phyloP scores from a whole-genome alignment of 306 rosid genomes.

The Pachyrhizus erosus region DNA sequence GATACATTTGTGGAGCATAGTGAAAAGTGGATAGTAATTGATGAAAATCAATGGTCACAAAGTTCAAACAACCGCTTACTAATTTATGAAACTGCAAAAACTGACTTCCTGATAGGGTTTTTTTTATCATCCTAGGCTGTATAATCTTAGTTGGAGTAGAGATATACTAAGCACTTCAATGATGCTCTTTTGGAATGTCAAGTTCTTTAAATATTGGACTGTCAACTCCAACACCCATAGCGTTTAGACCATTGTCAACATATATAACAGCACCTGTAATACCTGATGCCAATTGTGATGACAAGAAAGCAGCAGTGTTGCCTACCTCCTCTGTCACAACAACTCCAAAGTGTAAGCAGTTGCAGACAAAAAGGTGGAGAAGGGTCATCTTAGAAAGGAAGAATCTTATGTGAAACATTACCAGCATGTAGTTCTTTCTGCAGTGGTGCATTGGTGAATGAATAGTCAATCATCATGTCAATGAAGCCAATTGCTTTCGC shows the following conservation, averaged over 20 bases:
- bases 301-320: slow-evolving; percentile 84
- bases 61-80: slow-evolving; percentile 21
- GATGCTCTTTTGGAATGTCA: slow-evolving; percentile 46
- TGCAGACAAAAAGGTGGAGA: background rate
- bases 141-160: background rate
- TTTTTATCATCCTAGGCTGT: slow-evolving; percentile 26
- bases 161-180: slow-evolving; percentile 31
- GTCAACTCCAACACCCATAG: slow-evolving; percentile 94
- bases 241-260: slow-evolving; percentile 88
- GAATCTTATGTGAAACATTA: slow-evolving; percentile 35
- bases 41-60: slow-evolving; percentile 6
- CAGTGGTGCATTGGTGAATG: slow-evolving; percentile 80
- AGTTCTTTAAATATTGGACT: slow-evolving; percentile 52
- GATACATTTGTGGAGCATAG: background rate
- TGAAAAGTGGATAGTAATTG: slow-evolving; percentile 19
- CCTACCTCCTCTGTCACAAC: slow-evolving; percentile 83
- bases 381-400: slow-evolving; percentile 9
- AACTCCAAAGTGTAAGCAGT: slow-evolving; percentile 10
- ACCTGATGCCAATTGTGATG: slow-evolving; percentile 88
- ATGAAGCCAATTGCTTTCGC: slow-evolving; percentile 96
- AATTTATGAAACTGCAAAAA: slow-evolving; percentile 19
- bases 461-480: slow-evolving; percentile 95
- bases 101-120: background rate
- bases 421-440: slow-evolving; percentile 91
- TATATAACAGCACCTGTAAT: slow-evolving; percentile 80